Conservation (phyloP, 148 eudicot species). For the Bassia scoparia region DNA sequence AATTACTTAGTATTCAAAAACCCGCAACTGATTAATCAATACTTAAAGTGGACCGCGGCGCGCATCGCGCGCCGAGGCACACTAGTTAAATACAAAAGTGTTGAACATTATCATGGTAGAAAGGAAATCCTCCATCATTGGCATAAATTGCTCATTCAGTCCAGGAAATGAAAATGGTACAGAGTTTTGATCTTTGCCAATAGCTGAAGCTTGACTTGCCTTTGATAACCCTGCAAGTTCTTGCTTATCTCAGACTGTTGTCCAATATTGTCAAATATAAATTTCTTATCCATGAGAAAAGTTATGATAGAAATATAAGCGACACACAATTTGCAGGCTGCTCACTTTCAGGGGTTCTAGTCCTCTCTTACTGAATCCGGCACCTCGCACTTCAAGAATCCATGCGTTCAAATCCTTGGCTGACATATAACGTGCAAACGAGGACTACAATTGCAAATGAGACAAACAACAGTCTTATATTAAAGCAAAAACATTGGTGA, state of each 20-base stretch:
- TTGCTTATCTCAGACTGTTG: not conserved
- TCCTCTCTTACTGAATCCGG: constrained; percentile 54
- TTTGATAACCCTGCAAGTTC: constrained; percentile 32
- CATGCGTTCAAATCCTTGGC: constrained; percentile 63
- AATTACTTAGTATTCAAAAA: too few relatives aligned
- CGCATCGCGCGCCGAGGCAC: too few relatives aligned
- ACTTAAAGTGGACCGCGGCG: too few relatives aligned
- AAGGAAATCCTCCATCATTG: constrained; percentile 37
- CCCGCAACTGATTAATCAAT: too few relatives aligned
- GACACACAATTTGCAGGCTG: constrained; percentile 13
- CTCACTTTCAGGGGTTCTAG: constrained; percentile 26
- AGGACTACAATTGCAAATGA: constrained; percentile 34
- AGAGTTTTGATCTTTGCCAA: constrained; percentile 32
- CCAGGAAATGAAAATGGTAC: constrained; percentile 30
- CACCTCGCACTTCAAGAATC: constrained; percentile 68
- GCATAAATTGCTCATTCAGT: constrained; percentile 28
- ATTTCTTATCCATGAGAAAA: not conserved
- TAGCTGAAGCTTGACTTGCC: constrained; percentile 22
- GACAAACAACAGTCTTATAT: not conserved
- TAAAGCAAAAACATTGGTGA: not conserved
- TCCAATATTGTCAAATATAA: not conserved
- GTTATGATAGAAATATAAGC: too few relatives aligned
- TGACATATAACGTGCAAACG: constrained; percentile 63
- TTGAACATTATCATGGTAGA: too few relatives aligned
- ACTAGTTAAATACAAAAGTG: too few relatives aligned